Percentiles rank a stretch among this genome's conserved stretches.
These are phyloP conservation scores for Mediolabrus comicus DNA, from an alignment of 108 stramenopile genomes.

Conservation along the genomic window DNA sequence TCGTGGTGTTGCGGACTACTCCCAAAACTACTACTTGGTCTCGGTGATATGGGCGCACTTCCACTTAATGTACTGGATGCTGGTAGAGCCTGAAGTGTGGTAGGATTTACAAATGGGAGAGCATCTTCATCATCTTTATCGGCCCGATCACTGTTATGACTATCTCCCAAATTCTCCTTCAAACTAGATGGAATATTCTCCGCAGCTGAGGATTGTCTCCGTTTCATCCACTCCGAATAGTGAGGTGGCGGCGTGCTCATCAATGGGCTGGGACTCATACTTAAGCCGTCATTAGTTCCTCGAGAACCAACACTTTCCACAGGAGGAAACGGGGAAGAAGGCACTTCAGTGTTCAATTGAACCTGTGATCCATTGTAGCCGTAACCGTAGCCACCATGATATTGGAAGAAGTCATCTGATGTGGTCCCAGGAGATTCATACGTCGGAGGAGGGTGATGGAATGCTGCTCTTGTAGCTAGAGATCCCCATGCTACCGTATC, in stretches of 20 bases:
- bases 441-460: conserved; percentile 37
- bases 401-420: conserved; percentile 19
- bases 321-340: neutral
- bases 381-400: conserved; percentile 43
- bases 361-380: conserved; percentile 43
- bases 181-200: neutral
- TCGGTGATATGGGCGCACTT: conserved; percentile 6
- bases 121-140: neutral
- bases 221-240: conserved; percentile 1
- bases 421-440: neutral
- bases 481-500: conserved; percentile 16
- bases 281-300: conserved; percentile 10
- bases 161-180: neutral
- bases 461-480: conserved; percentile 38
- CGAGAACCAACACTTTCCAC: neutral
- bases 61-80: neutral
- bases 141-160: neutral
- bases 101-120: conserved; percentile 30
- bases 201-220: conserved; percentile 4
- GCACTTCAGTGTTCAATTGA: neutral
- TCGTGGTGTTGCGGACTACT: conserved; percentile 12
- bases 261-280: conserved; percentile 29
- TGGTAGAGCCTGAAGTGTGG: conserved; percentile 11
- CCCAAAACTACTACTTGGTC: conserved; percentile 1
- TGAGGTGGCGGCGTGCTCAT: conserved; percentile 36